A percentile compares a stretch with the other conserved stretches of the same genome.
Conservation (phyloP, 202 grass and related monocot genomes). For the Bolboschoenoplectus hybrid region DNA sequence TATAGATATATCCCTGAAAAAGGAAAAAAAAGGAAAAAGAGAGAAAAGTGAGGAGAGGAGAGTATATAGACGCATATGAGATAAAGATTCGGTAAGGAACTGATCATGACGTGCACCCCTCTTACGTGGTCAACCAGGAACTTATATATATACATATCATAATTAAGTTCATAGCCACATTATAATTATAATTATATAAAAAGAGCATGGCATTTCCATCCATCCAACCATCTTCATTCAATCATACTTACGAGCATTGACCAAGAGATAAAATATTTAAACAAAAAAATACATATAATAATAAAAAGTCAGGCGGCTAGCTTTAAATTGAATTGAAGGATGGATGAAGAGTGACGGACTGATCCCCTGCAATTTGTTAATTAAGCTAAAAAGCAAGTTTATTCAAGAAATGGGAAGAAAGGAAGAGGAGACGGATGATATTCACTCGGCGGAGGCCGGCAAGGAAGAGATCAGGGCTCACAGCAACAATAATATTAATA, state of each 20-base stretch:
- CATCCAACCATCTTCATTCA: background rate
- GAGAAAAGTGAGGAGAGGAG: too few relatives aligned
- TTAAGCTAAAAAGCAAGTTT: background rate
- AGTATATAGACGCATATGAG: too few relatives aligned
- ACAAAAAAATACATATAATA: background rate
- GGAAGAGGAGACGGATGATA: constrained; percentile 8
- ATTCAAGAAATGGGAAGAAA: constrained; percentile 5
- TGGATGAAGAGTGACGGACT: background rate
- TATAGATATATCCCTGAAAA: too few relatives aligned
- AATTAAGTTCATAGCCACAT: background rate
- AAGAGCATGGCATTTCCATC: background rate
- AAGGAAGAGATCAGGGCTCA: background rate
- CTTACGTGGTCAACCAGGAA: background rate
- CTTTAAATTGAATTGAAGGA: constrained; percentile 8
- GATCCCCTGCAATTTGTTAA: constrained; percentile 15
- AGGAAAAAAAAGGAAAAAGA: too few relatives aligned
- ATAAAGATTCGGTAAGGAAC: too few relatives aligned
- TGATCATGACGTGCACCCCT: background rate
- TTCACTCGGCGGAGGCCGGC: background rate
- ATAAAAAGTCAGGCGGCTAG: background rate
- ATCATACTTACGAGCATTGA: background rate
- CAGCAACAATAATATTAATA: background rate
- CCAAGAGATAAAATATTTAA: constrained; percentile 8
- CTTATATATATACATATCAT: too few relatives aligned
- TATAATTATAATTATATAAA: background rate